Conservation (phyloP, 2,329 filamentous ascomycete species). For the Lasiodiplodia gonubiensis region DNA sequence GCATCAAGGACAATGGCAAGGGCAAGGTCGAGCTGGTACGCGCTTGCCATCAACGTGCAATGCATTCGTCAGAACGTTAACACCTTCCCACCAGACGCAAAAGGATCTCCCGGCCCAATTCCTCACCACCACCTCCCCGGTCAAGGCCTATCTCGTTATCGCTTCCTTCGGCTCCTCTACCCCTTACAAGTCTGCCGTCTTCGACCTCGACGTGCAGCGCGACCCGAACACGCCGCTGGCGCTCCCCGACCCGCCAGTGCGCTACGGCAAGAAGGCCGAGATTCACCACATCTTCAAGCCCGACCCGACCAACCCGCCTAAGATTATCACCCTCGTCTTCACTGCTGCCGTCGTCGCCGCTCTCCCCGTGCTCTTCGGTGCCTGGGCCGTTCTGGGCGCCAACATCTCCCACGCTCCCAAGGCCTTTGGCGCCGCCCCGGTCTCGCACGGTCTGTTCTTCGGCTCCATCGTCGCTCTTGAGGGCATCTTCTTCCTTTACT, state of each 20-base stretch:
- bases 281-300: slow-evolving; percentile 90
- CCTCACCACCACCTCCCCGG: slow-evolving; percentile 67
- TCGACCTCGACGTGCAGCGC: slow-evolving; percentile 71
- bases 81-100: slow-evolving; percentile 65
- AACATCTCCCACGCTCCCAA: slow-evolving; percentile 80
- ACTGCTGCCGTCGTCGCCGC: slow-evolving; percentile 73
- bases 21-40: slow-evolving; percentile 82
- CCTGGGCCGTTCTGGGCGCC: slow-evolving; percentile 80
- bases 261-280: slow-evolving; percentile 82
- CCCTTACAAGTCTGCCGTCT: slow-evolving; percentile 71
- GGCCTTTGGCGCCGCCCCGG: slow-evolving; percentile 75
- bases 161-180: slow-evolving; percentile 81
- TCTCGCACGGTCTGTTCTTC: slow-evolving; percentile 85
- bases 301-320: slow-evolving; percentile 80
- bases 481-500: slow-evolving; percentile 93
- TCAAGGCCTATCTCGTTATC: slow-evolving; percentile 82
- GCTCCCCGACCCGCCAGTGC: slow-evolving; percentile 69
- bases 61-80: slow-evolving; percentile 9
- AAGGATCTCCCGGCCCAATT: slow-evolving; percentile 89
- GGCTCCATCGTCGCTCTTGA: slow-evolving; percentile 88
- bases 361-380: slow-evolving; percentile 73
- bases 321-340: slow-evolving; percentile 80
- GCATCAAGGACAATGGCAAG: slow-evolving; percentile 86
- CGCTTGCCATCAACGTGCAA: slow-evolving; percentile 24
- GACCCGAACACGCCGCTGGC: slow-evolving; percentile 67